Base-by-base conservation (phyloP, 305 asterid species). In the Solanum hybrid region DNA sequence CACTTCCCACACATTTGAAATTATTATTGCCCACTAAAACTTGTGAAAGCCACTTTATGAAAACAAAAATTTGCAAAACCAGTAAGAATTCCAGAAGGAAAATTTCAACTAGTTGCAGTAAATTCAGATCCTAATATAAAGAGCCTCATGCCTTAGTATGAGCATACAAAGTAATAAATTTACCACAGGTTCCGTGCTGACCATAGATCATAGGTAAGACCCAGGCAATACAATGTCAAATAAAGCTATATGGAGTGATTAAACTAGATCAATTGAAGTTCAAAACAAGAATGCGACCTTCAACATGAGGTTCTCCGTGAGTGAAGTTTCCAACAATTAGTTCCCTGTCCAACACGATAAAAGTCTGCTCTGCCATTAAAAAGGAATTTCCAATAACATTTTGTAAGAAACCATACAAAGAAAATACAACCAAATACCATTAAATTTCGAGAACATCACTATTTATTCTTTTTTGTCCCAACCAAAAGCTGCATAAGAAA, bases 341-440 rank as follows among this genome's bases (percentile, higher is more conserved):
- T 12, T 95, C 96, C 90, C 91, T 97, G 91, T 95, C 98, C 94
- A 97, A 92, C 87, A 97, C 92, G 87, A 97, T 95, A 80, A 96
- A 97, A 29, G 98, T 97, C 92, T 95, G 95, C 94, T 95, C 99
- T 97, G 98, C 94, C 85, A 93, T 80, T 46, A 10, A 29, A 51
- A 84, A 17, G 2, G 27, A 17, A 84, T 31, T 84, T 84, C 75
- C 87, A 85, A 56, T 85, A 85, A 85, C 20, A 85, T 10, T 84
- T 38, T 31, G 10, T 56, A 31, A 84, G 75, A 84, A 79, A 56
- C 13, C 22, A 85, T 22, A 56, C 7, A 76, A 56, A 81, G 73
- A 92, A 66, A 76, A 38, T 26, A 31, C 32, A 89, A 75, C 6
- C 78, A 20, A 75, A 71, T 32, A 5, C 42, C 71, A 60, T 26